Evolutionary conservation across 1,139 yeast genomes (phyloP), one percentile per base, ranked within the genome.

Genomic region (Taphrina betulina): DNA sequence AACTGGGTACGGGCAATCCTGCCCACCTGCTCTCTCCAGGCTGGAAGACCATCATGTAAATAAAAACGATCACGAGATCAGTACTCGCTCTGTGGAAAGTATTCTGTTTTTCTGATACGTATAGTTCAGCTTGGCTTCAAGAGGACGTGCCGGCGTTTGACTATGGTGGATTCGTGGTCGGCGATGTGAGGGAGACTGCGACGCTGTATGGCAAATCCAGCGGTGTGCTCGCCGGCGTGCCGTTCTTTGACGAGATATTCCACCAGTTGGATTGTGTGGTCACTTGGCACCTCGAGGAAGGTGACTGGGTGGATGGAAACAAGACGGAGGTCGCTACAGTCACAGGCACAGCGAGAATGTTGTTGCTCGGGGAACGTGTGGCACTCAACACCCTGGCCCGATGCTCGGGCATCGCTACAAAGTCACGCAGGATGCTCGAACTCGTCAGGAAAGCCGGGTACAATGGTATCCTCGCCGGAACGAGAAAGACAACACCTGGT

Each of bases 401-500:
- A 65, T 76, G 89, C 40, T 84, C 95, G 1, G 97, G 97, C 1
- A 78, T 90, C 52, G 96, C 96, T n/a, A 85, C 95, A 0, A 81
- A 81, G 66, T 82, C 95, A 0, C 72, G 74, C 54, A 71, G 73
- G 28, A 78, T 90, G 10, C 73, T 82, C 57, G 67, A 72, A 17
- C 70, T 81, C 58, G 95, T 96, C 0, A 78, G 81, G 60, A 72
- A 78, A 41, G 72, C 79, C n/a, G 95, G 95, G 0, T 90, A 82
- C 68, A 73, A 73, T 2, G 97, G 96, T 0, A 76, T 83, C 33
- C 87, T 90, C 67, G 96, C 97, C 0, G 97, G 97, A n/a, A 90
- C 97, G 1, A 80, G 97, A 66, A 90, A 90, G 70, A 90, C 96
- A n/a, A 90, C 97, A 0, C 97, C 97, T 0, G 97, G 97, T 0